phyloP scores from a whole-genome alignment of 345 rosid genomes.

The Carallia pectinifolia region DNA sequence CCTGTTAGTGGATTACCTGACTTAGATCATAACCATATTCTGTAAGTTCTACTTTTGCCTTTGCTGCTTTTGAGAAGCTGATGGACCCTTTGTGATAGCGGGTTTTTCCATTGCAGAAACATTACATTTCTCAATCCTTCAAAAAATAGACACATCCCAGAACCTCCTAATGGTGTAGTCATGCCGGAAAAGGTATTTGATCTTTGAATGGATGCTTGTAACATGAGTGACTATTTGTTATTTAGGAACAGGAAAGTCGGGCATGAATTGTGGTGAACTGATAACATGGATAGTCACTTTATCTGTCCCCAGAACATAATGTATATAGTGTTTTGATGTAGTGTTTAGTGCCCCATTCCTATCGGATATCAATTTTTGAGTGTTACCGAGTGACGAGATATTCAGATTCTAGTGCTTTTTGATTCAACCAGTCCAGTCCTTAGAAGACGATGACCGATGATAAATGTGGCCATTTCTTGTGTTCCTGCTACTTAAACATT shows the following conservation, averaged over 20 bases:
- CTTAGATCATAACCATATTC: slow-evolving; percentile 57
- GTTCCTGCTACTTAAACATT: neutral
- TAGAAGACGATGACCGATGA: neutral
- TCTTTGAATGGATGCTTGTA: slow-evolving; percentile 1
- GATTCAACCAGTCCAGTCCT: too few species aligned
- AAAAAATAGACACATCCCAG: slow-evolving; percentile 56
- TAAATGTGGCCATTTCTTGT: neutral
- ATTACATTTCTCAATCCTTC: slow-evolving; percentile 61
- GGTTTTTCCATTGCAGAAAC: slow-evolving; percentile 51
- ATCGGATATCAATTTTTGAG: too few species aligned
- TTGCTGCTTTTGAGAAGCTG: slow-evolving; percentile 14
- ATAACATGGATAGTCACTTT: neutral
- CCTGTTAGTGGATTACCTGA: slow-evolving; percentile 70
- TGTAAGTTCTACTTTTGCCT: slow-evolving; percentile 47
- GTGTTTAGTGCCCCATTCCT: too few species aligned
- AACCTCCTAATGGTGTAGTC: slow-evolving; percentile 67
- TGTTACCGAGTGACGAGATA: too few species aligned
- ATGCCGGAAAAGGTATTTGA: slow-evolving; percentile 69
- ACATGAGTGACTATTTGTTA: neutral
- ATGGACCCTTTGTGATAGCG: slow-evolving; percentile 12
- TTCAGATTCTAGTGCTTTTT: too few species aligned
- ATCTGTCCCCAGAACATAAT: neutral
- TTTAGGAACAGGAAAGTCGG: neutral
- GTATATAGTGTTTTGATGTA: neutral
- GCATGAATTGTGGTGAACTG: neutral